Conservation (phyloP, 192 early-diverging fungal genomes). For the Piromyces finnis region DNA sequence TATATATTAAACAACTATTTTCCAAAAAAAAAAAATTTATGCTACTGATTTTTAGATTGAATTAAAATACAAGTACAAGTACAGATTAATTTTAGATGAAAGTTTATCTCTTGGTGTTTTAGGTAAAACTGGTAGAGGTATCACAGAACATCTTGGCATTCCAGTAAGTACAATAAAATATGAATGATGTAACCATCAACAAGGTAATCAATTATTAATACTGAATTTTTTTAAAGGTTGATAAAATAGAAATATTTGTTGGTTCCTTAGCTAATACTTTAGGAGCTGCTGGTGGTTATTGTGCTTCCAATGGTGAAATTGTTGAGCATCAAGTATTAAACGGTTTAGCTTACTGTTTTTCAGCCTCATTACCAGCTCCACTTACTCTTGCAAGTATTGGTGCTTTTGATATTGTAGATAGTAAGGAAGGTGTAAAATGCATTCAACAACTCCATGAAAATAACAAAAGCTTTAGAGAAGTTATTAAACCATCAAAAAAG, state of each 20-base stretch:
- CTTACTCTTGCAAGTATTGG: constrained; percentile 75
- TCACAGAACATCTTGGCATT: constrained; percentile 67
- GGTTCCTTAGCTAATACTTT: constrained; percentile 67
- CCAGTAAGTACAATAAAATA: constrained; percentile 24
- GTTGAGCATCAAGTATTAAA: constrained; percentile 65
- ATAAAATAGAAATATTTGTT: constrained; percentile 73
- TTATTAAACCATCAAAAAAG: constrained; percentile 25
- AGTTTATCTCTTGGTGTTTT: constrained; percentile 73
- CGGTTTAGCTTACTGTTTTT: constrained; percentile 77
- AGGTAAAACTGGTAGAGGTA: constrained; percentile 68
- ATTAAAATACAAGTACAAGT: constrained; percentile 91
- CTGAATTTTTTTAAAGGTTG: constrained; percentile 13
- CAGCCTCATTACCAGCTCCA: constrained; percentile 85
- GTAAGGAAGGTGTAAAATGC: constrained; percentile 13
- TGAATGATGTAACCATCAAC: too few relatives aligned
- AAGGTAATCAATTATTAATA: too few relatives aligned
- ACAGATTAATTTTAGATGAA: constrained; percentile 87
- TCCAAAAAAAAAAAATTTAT: background rate
- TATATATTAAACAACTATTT: too few relatives aligned
- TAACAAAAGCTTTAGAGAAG: constrained; percentile 30
- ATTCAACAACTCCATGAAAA: constrained; percentile 45
- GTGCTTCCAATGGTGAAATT: constrained; percentile 66
- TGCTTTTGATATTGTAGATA: constrained; percentile 44
- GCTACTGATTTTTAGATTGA: constrained; percentile 27
- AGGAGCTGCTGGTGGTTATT: constrained; percentile 79